These are phyloP conservation scores for Phytophthora litchii DNA, from an alignment of 352 stramenopile species.

Conservation along the genomic window DNA sequence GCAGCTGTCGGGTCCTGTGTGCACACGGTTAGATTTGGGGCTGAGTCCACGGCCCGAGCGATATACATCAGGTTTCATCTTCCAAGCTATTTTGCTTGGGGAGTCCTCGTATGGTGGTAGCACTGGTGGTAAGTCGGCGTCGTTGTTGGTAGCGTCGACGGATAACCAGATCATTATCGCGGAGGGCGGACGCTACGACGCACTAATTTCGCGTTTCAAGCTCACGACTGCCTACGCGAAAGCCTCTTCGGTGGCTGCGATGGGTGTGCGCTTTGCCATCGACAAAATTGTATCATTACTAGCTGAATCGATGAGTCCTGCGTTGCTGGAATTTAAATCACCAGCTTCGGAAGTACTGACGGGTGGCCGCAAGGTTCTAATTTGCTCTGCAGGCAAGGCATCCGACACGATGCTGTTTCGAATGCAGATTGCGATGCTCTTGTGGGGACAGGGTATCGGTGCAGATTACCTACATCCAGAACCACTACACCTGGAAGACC, in stretches of 20 bases:
- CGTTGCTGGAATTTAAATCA: slow-evolving; percentile 45
- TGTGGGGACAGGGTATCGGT: slow-evolving; percentile 75
- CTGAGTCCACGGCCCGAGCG: slow-evolving; percentile 76
- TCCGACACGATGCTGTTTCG: slow-evolving; percentile 75
- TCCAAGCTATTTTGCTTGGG: slow-evolving; percentile 76
- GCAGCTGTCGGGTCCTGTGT: slow-evolving; percentile 59
- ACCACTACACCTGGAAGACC: slow-evolving; percentile 73
- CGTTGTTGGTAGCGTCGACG: slow-evolving; percentile 38
- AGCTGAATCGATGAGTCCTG: slow-evolving; percentile 40
- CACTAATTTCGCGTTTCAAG: slow-evolving; percentile 85
- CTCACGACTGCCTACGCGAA: slow-evolving; percentile 81
- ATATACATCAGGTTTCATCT: slow-evolving; percentile 84
- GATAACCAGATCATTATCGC: slow-evolving; percentile 73
- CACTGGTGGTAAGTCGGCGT: slow-evolving; percentile 23
- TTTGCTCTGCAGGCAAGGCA: slow-evolving; percentile 80
- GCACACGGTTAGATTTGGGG: slow-evolving; percentile 73
- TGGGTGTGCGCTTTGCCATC: slow-evolving; percentile 86
- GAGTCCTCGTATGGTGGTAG: slow-evolving; percentile 24
- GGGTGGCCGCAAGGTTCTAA: slow-evolving; percentile 59
- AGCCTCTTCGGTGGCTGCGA: slow-evolving; percentile 67
- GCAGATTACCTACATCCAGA: slow-evolving; percentile 88
- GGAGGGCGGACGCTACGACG: slow-evolving; percentile 84
- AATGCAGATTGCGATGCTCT: slow-evolving; percentile 79
- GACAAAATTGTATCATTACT: slow-evolving; percentile 87
- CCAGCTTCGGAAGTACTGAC: slow-evolving; percentile 40